Percentiles rank a stretch among this genome's conserved stretches.
These are phyloP conservation scores for Aspergillus cristatus DNA, from an alignment of 495 filamentous ascomycete genomes.

Conservation along the genomic window DNA sequence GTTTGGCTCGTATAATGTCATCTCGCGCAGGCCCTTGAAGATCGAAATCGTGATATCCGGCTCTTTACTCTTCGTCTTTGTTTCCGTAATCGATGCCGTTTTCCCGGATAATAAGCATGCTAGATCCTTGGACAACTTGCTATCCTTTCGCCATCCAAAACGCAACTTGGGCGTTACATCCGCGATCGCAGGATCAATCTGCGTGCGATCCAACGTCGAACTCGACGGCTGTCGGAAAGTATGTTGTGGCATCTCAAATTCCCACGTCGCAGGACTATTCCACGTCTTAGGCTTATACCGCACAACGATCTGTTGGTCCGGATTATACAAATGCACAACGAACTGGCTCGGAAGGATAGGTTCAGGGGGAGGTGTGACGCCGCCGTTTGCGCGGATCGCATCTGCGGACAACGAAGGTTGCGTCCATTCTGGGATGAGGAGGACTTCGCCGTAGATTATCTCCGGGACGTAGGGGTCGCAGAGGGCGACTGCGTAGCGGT, in stretches of 20 bases:
- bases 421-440: constrained; percentile 75
- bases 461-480: constrained; percentile 74
- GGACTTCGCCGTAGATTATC: constrained; percentile 78
- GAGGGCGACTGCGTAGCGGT: constrained; percentile 78
- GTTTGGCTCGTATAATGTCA: constrained; percentile 91
- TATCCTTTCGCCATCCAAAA: constrained; percentile 89
- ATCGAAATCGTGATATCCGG: constrained; percentile 89
- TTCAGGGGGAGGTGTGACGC: constrained; percentile 58
- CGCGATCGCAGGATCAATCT: constrained; percentile 55
- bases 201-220: constrained; percentile 67
- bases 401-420: constrained; percentile 73
- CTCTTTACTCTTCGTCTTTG: constrained; percentile 68
- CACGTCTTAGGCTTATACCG: constrained; percentile 63
- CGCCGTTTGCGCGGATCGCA: constrained; percentile 65
- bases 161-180: constrained; percentile 68
- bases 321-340: constrained; percentile 83
- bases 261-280: constrained; percentile 72
- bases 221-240: constrained; percentile 72
- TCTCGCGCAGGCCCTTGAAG: constrained; percentile 55
- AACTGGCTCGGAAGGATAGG: constrained; percentile 73
- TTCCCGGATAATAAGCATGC: constrained; percentile 74
- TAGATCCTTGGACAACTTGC: constrained; percentile 74
- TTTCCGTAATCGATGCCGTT: constrained; percentile 50
- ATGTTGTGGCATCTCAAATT: constrained; percentile 85
- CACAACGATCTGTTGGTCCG: constrained; percentile 71